Evolutionary conservation across 768 basidiomycete genomes (phyloP), one percentile per base, ranked within the genome.

Genomic region (Sutorius australiensis): DNA sequence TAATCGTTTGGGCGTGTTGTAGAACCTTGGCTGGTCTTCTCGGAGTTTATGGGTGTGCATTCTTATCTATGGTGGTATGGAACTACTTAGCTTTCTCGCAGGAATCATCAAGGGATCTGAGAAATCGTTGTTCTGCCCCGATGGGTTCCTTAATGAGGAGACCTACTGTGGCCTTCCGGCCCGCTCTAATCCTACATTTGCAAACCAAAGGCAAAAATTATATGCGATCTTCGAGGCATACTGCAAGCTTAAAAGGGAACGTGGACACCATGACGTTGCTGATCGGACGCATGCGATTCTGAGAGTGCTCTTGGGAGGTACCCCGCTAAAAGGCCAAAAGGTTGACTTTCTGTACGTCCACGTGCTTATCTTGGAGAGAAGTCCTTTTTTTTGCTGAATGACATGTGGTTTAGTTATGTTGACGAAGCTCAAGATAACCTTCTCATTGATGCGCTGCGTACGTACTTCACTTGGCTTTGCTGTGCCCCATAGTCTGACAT

Each of bases 381-480:
- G 6, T 0, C 32, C 10, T 21, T 0, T 7, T 13, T 8, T 19
- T 48, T 19, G 0, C 53, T 60, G 17, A 56, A 17, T 12, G 1
- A 6, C n/a, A 13, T 17, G 31, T 40, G 39, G 31, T 42, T 10
- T 8, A 65, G 86, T 12, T 89, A 87, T 59, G 75, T 89, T 2
- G 87, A 89, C 42, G 87, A 89, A 67, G 82, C 79, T 0, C 87
- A 89, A 61, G 88, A 89, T 57, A 81, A 85, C 59, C 72, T 88
- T 0, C 72, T 89, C 6, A 78, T 88, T 9, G 86, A 89, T 61
- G 73, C 79, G 2, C 70, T 80, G 14, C 55, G 86, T 87, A 64
- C 33, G 77, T 64, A 11, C 36, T 28, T 19, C 34, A 6, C 14
- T 31, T 11, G 11, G 1, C 11, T 16, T 31, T 43, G 3, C 4